A percentile compares a stretch with the other conserved stretches of the same genome.
phyloP scores from a whole-genome alignment of 2,329 filamentous ascomycete genomes.

The Phialophora expanda region DNA sequence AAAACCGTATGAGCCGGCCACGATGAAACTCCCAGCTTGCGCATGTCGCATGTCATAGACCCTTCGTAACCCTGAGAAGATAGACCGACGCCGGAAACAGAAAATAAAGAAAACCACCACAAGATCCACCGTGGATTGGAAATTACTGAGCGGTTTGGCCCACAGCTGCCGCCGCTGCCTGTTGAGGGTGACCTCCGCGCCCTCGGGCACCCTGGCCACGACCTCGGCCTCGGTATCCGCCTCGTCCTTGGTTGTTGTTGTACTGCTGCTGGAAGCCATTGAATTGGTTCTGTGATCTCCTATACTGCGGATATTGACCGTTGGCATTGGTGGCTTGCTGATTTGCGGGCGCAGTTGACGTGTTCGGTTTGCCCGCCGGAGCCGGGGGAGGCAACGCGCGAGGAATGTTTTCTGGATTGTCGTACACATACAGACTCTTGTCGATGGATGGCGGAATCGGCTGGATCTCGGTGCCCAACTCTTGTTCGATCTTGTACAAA shows the following conservation, averaged over 20 bases:
- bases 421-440: conserved; percentile 98
- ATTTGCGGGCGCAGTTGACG: conserved; percentile 4
- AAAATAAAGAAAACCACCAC: conserved; percentile 22
- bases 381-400: conserved; percentile 64
- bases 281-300: conserved; percentile 29
- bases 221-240: conserved; percentile 51
- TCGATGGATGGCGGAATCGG: conserved; percentile 94
- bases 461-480: conserved; percentile 95
- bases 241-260: conserved; percentile 41
- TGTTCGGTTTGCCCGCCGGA: conserved; percentile 34
- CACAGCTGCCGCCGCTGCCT: conserved; percentile 18
- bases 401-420: conserved; percentile 92
- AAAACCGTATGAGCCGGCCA: conserved; percentile 26
- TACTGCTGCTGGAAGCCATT: conserved; percentile 40
- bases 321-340: conserved; percentile 17
- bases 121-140: conserved; percentile 17
- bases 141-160: conserved; percentile 33
- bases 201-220: conserved; percentile 51
- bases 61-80: conserved; percentile 34
- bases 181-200: conserved; percentile 32
- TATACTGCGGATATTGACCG: conserved; percentile 30
- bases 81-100: conserved; percentile 28
- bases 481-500: conserved; percentile 97
- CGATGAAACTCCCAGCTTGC: conserved; percentile 38
- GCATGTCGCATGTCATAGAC: conserved; percentile 38